Evolutionary conservation across 768 basidiomycete genomes (phyloP).

Genomic region (Mycena amicta): DNA sequence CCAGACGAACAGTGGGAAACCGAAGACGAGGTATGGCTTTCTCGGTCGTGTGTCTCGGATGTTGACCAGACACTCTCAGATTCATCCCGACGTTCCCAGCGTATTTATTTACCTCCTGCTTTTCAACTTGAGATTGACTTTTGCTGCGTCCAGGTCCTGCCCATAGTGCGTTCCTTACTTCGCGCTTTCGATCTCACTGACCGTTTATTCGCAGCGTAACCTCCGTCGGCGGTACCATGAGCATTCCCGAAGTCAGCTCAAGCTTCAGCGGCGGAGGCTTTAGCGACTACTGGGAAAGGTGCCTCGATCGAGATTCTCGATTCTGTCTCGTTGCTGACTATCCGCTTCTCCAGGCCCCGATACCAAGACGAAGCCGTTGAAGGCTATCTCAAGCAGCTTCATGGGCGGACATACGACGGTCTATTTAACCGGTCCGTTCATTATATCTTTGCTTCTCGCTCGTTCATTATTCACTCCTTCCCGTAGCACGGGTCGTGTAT

Average conservation of each 20-base stretch:
- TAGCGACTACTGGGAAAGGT: constrained; percentile 58
- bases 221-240: constrained; percentile 65
- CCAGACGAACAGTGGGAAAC: constrained; percentile 55
- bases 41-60: too few relatives aligned
- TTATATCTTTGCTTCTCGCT: not conserved
- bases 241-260: constrained; percentile 61
- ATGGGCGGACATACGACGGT: constrained; percentile 53
- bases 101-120: constrained; percentile 3
- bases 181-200: not conserved
- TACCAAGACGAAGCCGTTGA: constrained; percentile 54
- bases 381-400: constrained; percentile 47
- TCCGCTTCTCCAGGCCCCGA: constrained; percentile 52
- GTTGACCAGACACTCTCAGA: constrained; percentile 3
- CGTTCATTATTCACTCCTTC: not conserved
- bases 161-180: constrained; percentile 45
- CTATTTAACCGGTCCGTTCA: constrained; percentile 60
- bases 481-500: constrained; percentile 56
- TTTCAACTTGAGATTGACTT: too few relatives aligned
- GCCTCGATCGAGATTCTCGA: not conserved
- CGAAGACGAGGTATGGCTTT: constrained; percentile 7
- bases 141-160: constrained; percentile 29
- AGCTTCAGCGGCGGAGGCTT: constrained; percentile 75
- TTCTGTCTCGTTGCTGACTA: not conserved
- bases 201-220: constrained; percentile 55
- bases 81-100: constrained; percentile 69